phyloP scores from a whole-genome alignment of 2,329 filamentous ascomycete genomes.

The Endothia cerciana region DNA sequence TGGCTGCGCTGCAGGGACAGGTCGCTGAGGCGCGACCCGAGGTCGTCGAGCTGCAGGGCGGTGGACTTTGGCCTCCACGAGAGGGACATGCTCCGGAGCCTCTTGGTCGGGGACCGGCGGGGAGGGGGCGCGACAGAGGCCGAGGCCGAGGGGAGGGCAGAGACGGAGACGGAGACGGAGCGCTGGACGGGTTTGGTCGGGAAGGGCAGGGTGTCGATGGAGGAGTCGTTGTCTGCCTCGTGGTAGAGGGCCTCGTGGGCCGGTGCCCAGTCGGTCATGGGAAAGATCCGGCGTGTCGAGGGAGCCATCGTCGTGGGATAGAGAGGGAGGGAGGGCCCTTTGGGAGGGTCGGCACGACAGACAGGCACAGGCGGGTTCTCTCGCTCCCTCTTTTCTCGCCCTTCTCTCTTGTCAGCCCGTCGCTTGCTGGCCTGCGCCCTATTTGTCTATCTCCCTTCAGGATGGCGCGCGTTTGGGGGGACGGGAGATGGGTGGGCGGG shows the following conservation, averaged over 20 bases:
- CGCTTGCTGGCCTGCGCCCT: neutral
- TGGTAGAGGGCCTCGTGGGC: constrained; percentile 48
- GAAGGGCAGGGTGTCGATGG: constrained; percentile 29
- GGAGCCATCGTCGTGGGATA: constrained; percentile 15
- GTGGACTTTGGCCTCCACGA: constrained; percentile 54
- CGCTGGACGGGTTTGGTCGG: constrained; percentile 31
- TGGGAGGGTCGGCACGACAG: too few relatives aligned
- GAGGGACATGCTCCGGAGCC: constrained; percentile 50
- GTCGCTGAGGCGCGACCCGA: constrained; percentile 33
- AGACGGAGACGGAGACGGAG: constrained; percentile 26
- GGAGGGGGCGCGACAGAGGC: constrained; percentile 10
- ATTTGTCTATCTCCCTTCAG: too few relatives aligned
- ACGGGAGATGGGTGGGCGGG: too few relatives aligned
- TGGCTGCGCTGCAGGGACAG: constrained; percentile 37
- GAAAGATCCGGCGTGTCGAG: constrained; percentile 45
- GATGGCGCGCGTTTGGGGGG: too few relatives aligned
- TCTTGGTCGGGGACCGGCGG: constrained; percentile 21
- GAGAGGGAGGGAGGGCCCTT: too few relatives aligned
- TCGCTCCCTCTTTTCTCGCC: neutral
- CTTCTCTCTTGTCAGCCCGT: neutral
- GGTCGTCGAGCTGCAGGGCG: constrained; percentile 40
- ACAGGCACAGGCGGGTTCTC: neutral
- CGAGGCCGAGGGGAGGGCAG: constrained; percentile 38
- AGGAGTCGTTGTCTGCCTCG: constrained; percentile 33
- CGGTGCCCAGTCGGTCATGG: constrained; percentile 47